Base-by-base conservation (phyloP, 2,329 filamentous ascomycete genomes). In the Ustilaginoidea virens region DNA sequence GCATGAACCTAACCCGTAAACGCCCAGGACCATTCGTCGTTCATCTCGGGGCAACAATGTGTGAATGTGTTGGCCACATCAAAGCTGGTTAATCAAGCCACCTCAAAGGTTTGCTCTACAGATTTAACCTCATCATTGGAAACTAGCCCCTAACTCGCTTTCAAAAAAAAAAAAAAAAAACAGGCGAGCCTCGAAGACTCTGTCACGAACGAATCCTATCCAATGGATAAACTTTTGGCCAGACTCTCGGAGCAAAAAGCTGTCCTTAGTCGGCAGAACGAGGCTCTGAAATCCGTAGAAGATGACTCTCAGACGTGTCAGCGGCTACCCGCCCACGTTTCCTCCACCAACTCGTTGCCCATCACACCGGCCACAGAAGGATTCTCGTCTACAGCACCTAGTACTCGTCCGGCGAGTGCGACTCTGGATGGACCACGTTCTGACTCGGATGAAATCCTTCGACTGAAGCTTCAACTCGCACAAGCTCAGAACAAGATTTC, bases 201-300 rank as follows among this genome's bases (percentile, higher is more conserved):
- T 18, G 23, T 19, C 17, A 23, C 5, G 17, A 68, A 45, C 26
- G 61, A 65, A 23, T 38, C 52, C 17, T 66, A 61, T 31, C 61
- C 65, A 7, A 72, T 86, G 61, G 80, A 90, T 42, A 74, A 74
- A 34, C 68, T 85, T 29, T 58, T 85, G 38, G 70, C 76, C 32
- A 79, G 75, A 46, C 63, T 87, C 27, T 70, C 71, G n/a, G 74
- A 85, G 48, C 77, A 83, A 43, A 70, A 77, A 43, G 58, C 58
- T 24, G 48, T 62, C n/a, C 52, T 76, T 28, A 60, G 60, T 28
- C 64, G 70, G 48, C 71, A 78, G 44, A 67, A 65, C 35, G 60
- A 69, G 33, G 59, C 60, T 29, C 46, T 69, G 24, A 66, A 63
- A 33, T 43, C 44, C 22, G 43, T 41, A 7, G 55, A 61, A 9